Evolutionary conservation across 352 stramenopile species (phyloP).

Genomic region (Phytophthora aleatoria): DNA sequence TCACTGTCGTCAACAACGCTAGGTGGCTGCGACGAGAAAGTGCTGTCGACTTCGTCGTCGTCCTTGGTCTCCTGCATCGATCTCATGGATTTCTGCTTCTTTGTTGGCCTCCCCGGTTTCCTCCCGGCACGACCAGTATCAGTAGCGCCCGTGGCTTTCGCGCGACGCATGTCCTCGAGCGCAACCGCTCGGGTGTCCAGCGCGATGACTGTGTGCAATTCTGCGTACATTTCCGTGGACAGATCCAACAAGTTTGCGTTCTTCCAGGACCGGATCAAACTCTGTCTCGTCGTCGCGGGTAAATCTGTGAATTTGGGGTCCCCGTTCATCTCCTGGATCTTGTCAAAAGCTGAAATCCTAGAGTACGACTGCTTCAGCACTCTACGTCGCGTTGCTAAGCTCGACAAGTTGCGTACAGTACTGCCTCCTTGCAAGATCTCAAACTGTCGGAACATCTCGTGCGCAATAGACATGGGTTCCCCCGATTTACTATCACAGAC

Average conservation of each 20-base stretch:
- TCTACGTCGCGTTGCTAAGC: conserved; percentile 31
- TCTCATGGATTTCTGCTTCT: conserved; percentile 15
- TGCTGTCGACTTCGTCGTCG: conserved; percentile 22
- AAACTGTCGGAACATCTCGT: conserved; percentile 40
- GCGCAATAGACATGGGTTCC: conserved; percentile 33
- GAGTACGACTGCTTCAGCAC: conserved; percentile 39
- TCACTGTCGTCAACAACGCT: conserved; percentile 30
- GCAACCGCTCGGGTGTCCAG: conserved; percentile 31
- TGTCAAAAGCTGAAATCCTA: conserved; percentile 35
- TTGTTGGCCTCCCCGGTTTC: conserved; percentile 11
- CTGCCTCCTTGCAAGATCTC: conserved; percentile 26
- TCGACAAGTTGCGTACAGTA: conserved; percentile 30
- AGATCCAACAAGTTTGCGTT: conserved; percentile 43
- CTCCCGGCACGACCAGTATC: neutral
- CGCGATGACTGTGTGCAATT: conserved; percentile 28
- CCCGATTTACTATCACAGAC: conserved; percentile 21
- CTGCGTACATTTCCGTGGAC: conserved; percentile 27
- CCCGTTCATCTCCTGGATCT: conserved; percentile 42
- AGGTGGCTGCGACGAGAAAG: conserved; percentile 19
- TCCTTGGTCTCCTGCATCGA: conserved; percentile 13
- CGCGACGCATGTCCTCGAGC: conserved; percentile 35
- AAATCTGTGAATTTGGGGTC: conserved; percentile 31
- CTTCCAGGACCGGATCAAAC: conserved; percentile 40
- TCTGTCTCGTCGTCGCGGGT: conserved; percentile 14
- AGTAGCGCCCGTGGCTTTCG: conserved; percentile 18